A percentile compares a stretch with the other conserved stretches of the same genome.
phyloP scores from a whole-genome alignment of 1,284 basidiomycete species.

The Pascua guehoae region DNA sequence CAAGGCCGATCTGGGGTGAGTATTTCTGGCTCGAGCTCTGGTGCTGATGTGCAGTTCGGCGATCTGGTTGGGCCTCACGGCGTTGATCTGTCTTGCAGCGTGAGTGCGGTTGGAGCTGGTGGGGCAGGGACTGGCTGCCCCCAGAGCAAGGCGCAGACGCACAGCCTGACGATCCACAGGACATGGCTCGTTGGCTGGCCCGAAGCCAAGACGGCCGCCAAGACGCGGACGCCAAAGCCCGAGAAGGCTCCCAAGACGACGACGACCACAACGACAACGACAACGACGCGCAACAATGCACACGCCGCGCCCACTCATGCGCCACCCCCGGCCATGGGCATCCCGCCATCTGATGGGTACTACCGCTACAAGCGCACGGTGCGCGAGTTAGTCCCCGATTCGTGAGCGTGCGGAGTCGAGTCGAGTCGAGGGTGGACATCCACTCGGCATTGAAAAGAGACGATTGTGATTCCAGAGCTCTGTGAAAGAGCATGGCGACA shows the following conservation, averaged over 20 bases:
- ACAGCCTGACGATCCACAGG: conserved; percentile 11
- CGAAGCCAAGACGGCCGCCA: neutral
- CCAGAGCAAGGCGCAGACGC: no score
- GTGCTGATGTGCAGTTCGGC: conserved; percentile 12
- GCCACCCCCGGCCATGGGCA: neutral
- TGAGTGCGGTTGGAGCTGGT: neutral
- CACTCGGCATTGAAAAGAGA: no score
- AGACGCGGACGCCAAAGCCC: no score
- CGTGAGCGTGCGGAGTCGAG: neutral
- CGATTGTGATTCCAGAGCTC: no score
- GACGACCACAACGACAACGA: no score
- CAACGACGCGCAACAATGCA: no score
- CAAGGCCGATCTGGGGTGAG: conserved; percentile 32
- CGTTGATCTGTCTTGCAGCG: neutral
- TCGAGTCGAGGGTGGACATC: neutral
- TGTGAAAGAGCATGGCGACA: no score
- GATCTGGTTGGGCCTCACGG: conserved; percentile 44
- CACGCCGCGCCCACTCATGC: neutral
- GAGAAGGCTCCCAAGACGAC: no score
- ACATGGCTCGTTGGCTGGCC: conserved; percentile 37
- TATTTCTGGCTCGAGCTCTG: conserved; percentile 8
- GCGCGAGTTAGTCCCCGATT: conserved; percentile 10
- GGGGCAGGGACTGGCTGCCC: no score
- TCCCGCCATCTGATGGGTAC: conserved; percentile 32
- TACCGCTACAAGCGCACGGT: conserved; percentile 47